Base-by-base conservation (phyloP, 768 basidiomycete genomes). In the Serendipita vermifera region DNA sequence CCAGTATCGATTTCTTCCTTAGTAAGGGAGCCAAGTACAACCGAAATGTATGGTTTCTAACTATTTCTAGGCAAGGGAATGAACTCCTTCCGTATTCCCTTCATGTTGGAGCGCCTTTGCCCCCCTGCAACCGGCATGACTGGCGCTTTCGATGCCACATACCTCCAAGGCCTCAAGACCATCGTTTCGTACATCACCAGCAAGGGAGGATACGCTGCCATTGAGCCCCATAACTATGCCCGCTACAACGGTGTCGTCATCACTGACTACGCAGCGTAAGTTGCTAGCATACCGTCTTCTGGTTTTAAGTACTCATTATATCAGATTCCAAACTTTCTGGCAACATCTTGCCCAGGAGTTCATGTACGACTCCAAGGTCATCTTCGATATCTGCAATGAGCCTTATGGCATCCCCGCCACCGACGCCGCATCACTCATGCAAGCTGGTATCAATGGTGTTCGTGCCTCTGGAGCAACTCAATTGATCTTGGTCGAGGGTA, bases 401-500 rank as follows among this genome's bases (percentile, higher is more conserved):
- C 83, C 83, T 39, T 68, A 82, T 60, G 77, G 67, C 57, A 79
- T 81, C 58, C 70, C 75, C 57, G 79, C 79, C 3, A 60, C 66
- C n/a, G 69, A 69, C 27, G 79, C 78, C 26, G 76, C 76, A 63
- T 61, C 70, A 40, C 66, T 80, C 54, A 78, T 78, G 64, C 83
- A 84, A 75, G 78, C 78, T 39, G 80, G 78, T 5, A 70, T 85
- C 58, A 80, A 81, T 62, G 80, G 77, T 58, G 81, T 85, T 60
- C 74, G 82, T 61, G 67, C 77, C 7, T 70, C 70, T 36, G 83
- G 83, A 57, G 82, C 82, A n/a, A 82, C 69, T 5, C 72, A 74
- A 59, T 64, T 69, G 31, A 73, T 73, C 57, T 66, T 68, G 33
- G 62, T 65, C 29, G 68, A 67, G 72, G 77, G 70, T 31, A 70